These are phyloP conservation scores for Fusarium brachygibbosum DNA, from an alignment of 2,329 filamentous ascomycete genomes.

Conservation along the genomic window DNA sequence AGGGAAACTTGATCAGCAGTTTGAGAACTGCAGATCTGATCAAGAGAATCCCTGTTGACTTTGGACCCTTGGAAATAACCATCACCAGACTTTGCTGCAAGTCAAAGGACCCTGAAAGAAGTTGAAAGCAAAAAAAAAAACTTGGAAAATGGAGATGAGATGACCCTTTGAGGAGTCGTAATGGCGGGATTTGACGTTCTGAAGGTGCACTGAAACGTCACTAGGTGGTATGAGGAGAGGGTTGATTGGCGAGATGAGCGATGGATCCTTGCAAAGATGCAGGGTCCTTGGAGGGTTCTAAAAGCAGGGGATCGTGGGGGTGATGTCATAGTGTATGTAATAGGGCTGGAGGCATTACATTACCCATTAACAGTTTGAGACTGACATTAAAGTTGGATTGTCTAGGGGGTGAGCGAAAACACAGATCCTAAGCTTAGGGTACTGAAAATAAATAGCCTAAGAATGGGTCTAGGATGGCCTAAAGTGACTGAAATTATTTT, in stretches of 20 bases:
- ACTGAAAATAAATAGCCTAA: no score
- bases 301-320: conserved; percentile 23
- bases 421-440: no score
- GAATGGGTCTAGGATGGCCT: no score
- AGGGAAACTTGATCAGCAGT: conserved; percentile 21
- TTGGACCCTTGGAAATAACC: conserved; percentile 9
- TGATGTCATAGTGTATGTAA: conserved; percentile 44
- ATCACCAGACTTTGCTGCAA: conserved; percentile 1
- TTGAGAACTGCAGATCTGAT: conserved; percentile 22
- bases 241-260: conserved; percentile 37
- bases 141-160: conserved; percentile 31
- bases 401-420: no score
- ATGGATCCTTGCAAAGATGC: conserved; percentile 20
- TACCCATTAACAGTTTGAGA: background rate
- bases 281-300: conserved; percentile 41
- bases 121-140: conserved; percentile 22
- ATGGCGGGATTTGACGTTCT: conserved; percentile 33
- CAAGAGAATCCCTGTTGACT: conserved; percentile 1
- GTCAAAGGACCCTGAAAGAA: conserved; percentile 18
- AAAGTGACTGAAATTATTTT: no score
- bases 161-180: background rate
- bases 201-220: conserved; percentile 39
- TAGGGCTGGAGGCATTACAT: conserved; percentile 9
- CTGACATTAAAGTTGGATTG: background rate
- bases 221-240: conserved; percentile 17